Percentiles rank a stretch among this genome's conserved stretches.
Conservation (phyloP, 1,284 basidiomycete genomes). For the Leccinum solheimii region DNA sequence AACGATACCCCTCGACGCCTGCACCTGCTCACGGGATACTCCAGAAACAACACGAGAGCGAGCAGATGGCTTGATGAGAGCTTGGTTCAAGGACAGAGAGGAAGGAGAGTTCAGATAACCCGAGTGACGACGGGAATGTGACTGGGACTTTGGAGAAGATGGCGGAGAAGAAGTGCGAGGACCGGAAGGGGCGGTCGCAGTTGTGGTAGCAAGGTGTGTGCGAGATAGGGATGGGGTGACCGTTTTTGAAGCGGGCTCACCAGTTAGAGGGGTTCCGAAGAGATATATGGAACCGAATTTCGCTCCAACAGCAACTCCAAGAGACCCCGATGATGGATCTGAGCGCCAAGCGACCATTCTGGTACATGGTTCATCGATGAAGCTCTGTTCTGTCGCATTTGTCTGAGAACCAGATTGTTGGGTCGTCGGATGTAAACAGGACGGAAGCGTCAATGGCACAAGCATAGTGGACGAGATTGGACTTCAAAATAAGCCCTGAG, state of each 20-base stretch:
- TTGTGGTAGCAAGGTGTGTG: constrained; percentile 10
- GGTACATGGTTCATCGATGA: constrained; percentile 24
- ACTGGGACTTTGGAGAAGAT: constrained; percentile 28
- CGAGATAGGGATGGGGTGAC: constrained; percentile 17
- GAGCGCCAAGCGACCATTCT: constrained; percentile 26
- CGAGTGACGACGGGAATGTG: constrained; percentile 31
- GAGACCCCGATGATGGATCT: constrained; percentile 1
- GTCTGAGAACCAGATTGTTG: constrained; percentile 9
- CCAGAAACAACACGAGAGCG: constrained; percentile 61
- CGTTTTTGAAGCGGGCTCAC: constrained; percentile 15
- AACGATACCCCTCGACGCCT: constrained; percentile 61
- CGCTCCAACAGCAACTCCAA: constrained; percentile 37
- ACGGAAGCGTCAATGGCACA: constrained; percentile 30
- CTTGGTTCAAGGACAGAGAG: constrained; percentile 33
- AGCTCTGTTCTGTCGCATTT: constrained; percentile 27
- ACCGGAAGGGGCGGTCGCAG: constrained; percentile 21
- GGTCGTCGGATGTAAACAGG: constrained; percentile 14
- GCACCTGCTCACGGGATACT: constrained; percentile 58
- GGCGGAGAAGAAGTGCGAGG: constrained; percentile 37
- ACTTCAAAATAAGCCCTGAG: background rate
- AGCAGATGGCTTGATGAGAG: constrained; percentile 32
- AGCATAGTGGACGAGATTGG: constrained; percentile 21
- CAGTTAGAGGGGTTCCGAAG: constrained; percentile 30
- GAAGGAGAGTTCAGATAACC: constrained; percentile 34
- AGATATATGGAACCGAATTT: constrained; percentile 39